These are phyloP conservation scores for Calocybe gambosa DNA, from an alignment of 1,284 basidiomycete species.

Conservation along the genomic window DNA sequence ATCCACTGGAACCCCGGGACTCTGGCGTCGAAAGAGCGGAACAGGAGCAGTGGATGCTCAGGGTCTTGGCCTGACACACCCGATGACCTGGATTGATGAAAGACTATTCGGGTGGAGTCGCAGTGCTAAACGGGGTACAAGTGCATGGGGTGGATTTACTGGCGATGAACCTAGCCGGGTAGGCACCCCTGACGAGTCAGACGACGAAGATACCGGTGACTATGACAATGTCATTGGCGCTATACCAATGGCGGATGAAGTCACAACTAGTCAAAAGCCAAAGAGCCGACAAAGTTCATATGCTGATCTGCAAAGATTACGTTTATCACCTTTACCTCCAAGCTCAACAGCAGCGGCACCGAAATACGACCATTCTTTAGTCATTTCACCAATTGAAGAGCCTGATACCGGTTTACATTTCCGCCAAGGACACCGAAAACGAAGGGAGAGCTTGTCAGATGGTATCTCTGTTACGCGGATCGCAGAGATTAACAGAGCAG, in stretches of 20 bases:
- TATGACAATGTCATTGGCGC: conserved; percentile 73
- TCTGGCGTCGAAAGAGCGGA: conserved; percentile 72
- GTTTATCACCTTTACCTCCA: conserved; percentile 32
- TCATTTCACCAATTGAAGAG: conserved; percentile 18
- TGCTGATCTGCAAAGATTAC: conserved; percentile 70
- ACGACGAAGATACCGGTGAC: conserved; percentile 75
- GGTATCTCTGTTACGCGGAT: conserved; percentile 58
- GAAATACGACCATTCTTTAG: not conserved
- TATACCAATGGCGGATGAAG: conserved; percentile 45
- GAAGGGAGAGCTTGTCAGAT: conserved; percentile 60
- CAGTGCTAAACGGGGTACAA: conserved; percentile 64
- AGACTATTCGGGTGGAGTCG: conserved; percentile 88
- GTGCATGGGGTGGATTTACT: conserved; percentile 65
- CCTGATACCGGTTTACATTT: conserved; percentile 34
- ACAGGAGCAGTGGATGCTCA: conserved; percentile 75
- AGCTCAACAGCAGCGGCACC: not conserved
- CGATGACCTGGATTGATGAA: conserved; percentile 93
- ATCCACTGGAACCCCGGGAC: conserved; percentile 57
- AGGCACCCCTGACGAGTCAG: conserved; percentile 62
- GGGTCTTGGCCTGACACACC: conserved; percentile 73
- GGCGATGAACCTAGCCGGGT: conserved; percentile 58
- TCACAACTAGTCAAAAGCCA: conserved; percentile 32
- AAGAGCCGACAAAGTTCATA: conserved; percentile 70
- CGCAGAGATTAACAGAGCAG: conserved; percentile 47
- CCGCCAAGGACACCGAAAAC: conserved; percentile 38